phyloP scores from a whole-genome alignment of 2,329 filamentous ascomycete species.

The Alternaria ventricosa region DNA sequence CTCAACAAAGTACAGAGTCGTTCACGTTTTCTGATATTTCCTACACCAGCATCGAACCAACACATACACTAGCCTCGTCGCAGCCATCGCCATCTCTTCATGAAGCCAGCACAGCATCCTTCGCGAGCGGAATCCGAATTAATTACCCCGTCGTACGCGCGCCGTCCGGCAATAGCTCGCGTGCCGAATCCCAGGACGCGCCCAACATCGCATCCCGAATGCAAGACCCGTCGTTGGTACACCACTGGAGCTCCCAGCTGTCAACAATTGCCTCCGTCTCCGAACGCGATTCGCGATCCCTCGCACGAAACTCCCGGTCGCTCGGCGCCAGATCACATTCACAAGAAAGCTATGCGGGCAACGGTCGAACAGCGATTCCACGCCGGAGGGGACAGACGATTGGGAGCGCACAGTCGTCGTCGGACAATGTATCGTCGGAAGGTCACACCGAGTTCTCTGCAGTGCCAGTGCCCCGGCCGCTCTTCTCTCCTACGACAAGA shows the following conservation, averaged over 20 bases:
- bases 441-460: constrained; percentile 41
- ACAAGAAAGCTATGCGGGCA: constrained; percentile 36
- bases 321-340: constrained; percentile 42
- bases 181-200: constrained; percentile 43
- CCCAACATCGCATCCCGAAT: constrained; percentile 48
- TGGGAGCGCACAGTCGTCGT: constrained; percentile 42
- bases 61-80: constrained; percentile 28
- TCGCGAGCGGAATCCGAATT: constrained; percentile 44
- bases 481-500: constrained; percentile 41
- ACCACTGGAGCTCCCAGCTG: constrained; percentile 50
- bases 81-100: constrained; percentile 42
- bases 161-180: constrained; percentile 45
- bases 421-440: constrained; percentile 39
- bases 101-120: constrained; percentile 43
- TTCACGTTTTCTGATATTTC: constrained; percentile 47
- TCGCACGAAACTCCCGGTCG: constrained; percentile 41
- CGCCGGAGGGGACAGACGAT: constrained; percentile 43
- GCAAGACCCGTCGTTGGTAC: constrained; percentile 45
- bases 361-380: constrained; percentile 28
- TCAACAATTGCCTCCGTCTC: constrained; percentile 48
- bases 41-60: constrained; percentile 42
- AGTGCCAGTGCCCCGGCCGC: constrained; percentile 42
- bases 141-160: constrained; percentile 47
- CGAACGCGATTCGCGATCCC: constrained; percentile 45
- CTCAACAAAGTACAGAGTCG: constrained; percentile 42